Evolutionary conservation across 2,329 filamentous ascomycete species (phyloP), one percentile per base, ranked within the genome.

Genomic region (Plectosphaerella plurivora): DNA sequence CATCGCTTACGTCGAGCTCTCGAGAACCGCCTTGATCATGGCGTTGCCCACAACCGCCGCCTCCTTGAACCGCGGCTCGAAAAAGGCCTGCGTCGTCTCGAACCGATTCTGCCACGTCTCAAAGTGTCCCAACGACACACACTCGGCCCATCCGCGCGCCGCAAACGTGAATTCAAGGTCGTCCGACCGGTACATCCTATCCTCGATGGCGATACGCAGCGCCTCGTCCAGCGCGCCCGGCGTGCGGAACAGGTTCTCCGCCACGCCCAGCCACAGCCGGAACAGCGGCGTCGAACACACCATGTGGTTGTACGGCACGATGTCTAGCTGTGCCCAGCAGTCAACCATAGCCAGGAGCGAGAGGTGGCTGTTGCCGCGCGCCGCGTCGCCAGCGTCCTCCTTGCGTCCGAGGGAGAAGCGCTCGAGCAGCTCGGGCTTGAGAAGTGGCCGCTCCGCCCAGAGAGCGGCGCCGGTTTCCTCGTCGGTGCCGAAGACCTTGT

Each of bases 301-400:
- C 92, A 99, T 99, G 75, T 99, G 95, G 71, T 99, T 93, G 69
- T 99, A 99, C 1, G 94, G 94, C 47, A 95, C 88, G 62, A 97
- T 99, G 35, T 86, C 88, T 45, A 97, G 80, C 60, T 90, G 89
- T 66, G 89, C 94, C 94, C 94, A 99, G 73, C 93, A 97, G 73
- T 99, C 94, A 44, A 97, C 95, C 83, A 99, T 99, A 46, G 92
- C 94, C 45, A 99, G 79, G 53, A 99, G 78, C 66, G 87, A 92
- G 28, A 99, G 80, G 70, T 99, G 95, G 67, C 94, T 99, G 73
- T 99, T 99, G 50, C 88, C 90, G 18, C 90, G 82, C n/a, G 72
- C 62, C 54, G 65, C 60, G 59, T 71, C 63, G 57, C 63, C 64
- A 51, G 79, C 76, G 63, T 86, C 79, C 51, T 83, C 82, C 52